Evolutionary conservation across 495 filamentous ascomycete species (phyloP).

Genomic region (Parathielavia hyrcaniae): DNA sequence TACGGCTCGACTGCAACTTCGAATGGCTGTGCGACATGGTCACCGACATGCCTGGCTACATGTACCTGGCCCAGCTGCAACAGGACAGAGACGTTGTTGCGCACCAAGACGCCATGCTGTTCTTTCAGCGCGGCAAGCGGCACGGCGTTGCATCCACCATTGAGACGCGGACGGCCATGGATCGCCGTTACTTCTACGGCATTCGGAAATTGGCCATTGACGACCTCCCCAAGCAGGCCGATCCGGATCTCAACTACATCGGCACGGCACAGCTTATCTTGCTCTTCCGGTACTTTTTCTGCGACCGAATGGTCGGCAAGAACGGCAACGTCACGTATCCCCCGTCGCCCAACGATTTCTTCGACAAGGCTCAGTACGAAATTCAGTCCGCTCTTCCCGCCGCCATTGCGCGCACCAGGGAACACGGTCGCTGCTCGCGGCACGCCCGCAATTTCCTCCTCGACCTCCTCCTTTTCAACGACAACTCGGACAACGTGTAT

Average conservation of each 20-base stretch:
- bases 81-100: constrained; percentile 96
- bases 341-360: constrained; percentile 83
- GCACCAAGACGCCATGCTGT: constrained; percentile 68
- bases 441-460: constrained; percentile 72
- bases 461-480: constrained; percentile 84
- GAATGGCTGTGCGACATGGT: constrained; percentile 84
- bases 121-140: constrained; percentile 36
- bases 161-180: constrained; percentile 80
- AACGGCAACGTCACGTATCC: constrained; percentile 51
- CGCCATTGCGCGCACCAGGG: constrained; percentile 71
- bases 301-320: constrained; percentile 47
- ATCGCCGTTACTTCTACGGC: constrained; percentile 85
- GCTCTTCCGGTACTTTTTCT: constrained; percentile 83
- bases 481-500: constrained; percentile 80
- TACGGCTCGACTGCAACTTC: constrained; percentile 94
- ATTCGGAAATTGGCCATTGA: constrained; percentile 77
- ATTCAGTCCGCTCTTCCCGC: constrained; percentile 74
- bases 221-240: constrained; percentile 64
- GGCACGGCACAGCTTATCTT: constrained; percentile 78
- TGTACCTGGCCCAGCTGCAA: constrained; percentile 95
- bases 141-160: constrained; percentile 79
- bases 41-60: constrained; percentile 80
- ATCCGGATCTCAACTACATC: constrained; percentile 59
- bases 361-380: constrained; percentile 70
- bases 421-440: constrained; percentile 70